Base-by-base conservation (phyloP, 2,329 filamentous ascomycete species). In the Verruconis gallopava region DNA sequence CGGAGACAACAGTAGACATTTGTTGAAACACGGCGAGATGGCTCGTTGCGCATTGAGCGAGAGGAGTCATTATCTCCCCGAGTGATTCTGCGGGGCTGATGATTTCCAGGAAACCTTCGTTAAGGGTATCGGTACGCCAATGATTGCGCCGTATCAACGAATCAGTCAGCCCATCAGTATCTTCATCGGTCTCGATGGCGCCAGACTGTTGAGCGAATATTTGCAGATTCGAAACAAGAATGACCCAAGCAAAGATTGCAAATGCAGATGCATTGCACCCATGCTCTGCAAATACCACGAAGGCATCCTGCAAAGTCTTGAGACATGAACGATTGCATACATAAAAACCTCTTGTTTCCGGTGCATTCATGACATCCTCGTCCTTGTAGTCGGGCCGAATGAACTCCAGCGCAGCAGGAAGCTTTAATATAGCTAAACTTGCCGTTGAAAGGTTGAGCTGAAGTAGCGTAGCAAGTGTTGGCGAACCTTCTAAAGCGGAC, bases 161-260 rank as follows among this genome's bases (percentile, higher is more conserved):
- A n/a, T 30, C 9, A 9, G 25, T 30, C 9, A 9, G 9, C 25
- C n/a, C 25, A n/a, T 30, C 25, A 9, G 6, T 9, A 9, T 30
- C 25, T 9, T 30, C 25, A 30, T 30, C 25, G 25, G 6, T n/a
- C 25, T n/a, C n/a, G 6, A 30, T 9, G 6, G 6, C 9, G 25
- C 25, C 25, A 20, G 40, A 42, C 3, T 20, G 17, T 17, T 21
- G 12, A 22, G 40, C 40, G 30, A 17, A 30, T 20, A 21, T 30
- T 36, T 17, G 19, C 11, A 42, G 34, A 4, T 14, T 18, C 14
- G 22, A 13, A 17, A 17, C 67, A 19, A 94, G 73, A 37, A 89
- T 66, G 3, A 79, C 77, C 88, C 88, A 96, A 3, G 82, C 75
- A 49, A 93, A 82, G 15, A 85, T 72, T 14, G 83, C 76, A 1